Base-by-base conservation (phyloP, 805 yeast genomes). In the Saccharomycodes ludwigii region DNA sequence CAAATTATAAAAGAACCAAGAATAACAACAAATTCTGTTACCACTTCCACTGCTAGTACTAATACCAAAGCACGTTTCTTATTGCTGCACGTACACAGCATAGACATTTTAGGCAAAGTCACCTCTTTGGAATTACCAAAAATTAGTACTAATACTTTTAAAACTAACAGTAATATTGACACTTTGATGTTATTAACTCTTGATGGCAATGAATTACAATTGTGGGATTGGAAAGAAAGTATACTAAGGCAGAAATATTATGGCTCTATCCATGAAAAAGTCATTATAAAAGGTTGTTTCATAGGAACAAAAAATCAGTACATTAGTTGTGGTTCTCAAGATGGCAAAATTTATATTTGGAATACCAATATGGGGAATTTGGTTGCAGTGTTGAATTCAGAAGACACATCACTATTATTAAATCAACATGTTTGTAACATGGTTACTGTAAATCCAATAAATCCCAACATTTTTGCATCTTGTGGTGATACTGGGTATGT, bases 401-500 rank as follows among this genome's bases (percentile, higher is more conserved):
- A 24, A n/a, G n/a, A n/a, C n/a, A n/a, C n/a, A n/a, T n/a, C n/a
- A n/a, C n/a, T n/a, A n/a, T n/a, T n/a, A n/a, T n/a, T n/a, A n/a
- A n/a, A n/a, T n/a, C n/a, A n/a, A n/a, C n/a, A n/a, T n/a, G n/a
- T n/a, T 37, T 80, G 88, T 40, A 85, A 82, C 48, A 72, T 81
- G 28, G 91, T 84, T 2, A 74, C 77, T 37, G 84, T 91, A 86
- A 75, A 72, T 41, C 67, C 72, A 1, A 44, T 39, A 1, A 42
- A 55, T 24, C 54, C 58, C 31, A 45, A 52, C 9, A 56, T 76
- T 54, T 76, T 86, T 71, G 91, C 84, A 5, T 75, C 88, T 14
- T 85, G 84, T 24, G 83, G 94, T 11, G 95, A 85, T 52, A 95
- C 86, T 50, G 65, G 69, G 13, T 54, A 65, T 6, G 76, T 83